Conservation (phyloP, 768 basidiomycete species). For the Suillus brevipes region DNA sequence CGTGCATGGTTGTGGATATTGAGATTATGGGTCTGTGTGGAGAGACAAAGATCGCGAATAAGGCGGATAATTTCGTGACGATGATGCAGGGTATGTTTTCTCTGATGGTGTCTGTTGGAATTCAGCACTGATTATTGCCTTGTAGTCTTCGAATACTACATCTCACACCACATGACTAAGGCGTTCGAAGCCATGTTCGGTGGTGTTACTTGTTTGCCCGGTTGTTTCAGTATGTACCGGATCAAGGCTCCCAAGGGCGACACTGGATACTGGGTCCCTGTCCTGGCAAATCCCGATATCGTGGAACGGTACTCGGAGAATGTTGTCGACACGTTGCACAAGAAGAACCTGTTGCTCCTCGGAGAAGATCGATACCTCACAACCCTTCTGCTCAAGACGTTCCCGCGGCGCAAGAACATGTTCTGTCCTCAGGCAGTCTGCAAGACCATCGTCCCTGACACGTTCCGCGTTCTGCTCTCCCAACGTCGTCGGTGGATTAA, state of each 20-base stretch:
- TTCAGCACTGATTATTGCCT: neutral
- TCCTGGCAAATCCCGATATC: constrained; percentile 97
- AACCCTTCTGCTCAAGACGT: constrained; percentile 96
- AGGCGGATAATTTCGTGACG: constrained; percentile 96
- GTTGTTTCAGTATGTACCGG: constrained; percentile 99
- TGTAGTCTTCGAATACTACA: constrained; percentile 98
- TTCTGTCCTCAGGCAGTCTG: constrained; percentile 99
- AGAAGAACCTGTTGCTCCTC: constrained; percentile 95
- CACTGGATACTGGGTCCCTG: constrained; percentile 96
- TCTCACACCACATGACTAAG: constrained; percentile 98
- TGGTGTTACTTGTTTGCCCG: constrained; percentile 98
- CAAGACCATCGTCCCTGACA: constrained; percentile 98
- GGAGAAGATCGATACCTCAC: constrained; percentile 99
- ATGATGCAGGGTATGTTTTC: constrained; percentile 93
- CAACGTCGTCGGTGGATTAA: constrained; percentile 99
- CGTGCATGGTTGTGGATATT: constrained; percentile 94
- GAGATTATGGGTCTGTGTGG: constrained; percentile 99
- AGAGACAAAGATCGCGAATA: constrained; percentile 99
- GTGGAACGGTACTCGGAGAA: constrained; percentile 99
- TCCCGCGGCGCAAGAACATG: constrained; percentile 99
- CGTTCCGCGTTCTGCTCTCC: constrained; percentile 88
- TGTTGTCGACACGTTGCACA: constrained; percentile 98
- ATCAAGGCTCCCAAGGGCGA: constrained; percentile 99
- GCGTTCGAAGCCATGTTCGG: constrained; percentile 99
- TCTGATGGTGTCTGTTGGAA: constrained; percentile 13